These are phyloP conservation scores for Dacryopinax spathularia DNA, from an alignment of 768 basidiomycete species.

Conservation along the genomic window DNA sequence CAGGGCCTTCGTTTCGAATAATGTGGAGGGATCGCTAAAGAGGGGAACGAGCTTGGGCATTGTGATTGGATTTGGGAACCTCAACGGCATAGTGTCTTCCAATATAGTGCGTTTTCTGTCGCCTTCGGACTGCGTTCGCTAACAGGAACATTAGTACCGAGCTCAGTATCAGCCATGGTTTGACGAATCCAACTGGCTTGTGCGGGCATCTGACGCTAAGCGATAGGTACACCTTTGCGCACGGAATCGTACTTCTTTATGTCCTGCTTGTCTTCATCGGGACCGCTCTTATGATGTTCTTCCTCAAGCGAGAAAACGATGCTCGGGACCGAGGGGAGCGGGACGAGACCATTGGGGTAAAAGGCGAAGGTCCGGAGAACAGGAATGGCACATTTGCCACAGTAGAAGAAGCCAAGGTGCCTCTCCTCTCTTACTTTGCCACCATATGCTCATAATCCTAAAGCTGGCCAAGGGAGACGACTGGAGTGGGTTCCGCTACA, in stretches of 20 bases:
- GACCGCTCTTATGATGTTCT: slow-evolving; percentile 29
- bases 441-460: background rate
- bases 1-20: slow-evolving; percentile 61
- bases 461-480: slow-evolving; percentile 47
- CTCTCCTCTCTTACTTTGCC: background rate
- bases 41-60: slow-evolving; percentile 56
- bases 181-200: background rate
- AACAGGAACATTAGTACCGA: slow-evolving; percentile 32
- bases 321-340: slow-evolving; percentile 52
- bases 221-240: background rate
- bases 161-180: slow-evolving; percentile 54
- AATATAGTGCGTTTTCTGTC: slow-evolving; percentile 32
- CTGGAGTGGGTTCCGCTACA: slow-evolving; percentile 67
- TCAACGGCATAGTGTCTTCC: slow-evolving; percentile 61
- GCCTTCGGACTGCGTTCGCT: background rate
- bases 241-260: slow-evolving; percentile 35
- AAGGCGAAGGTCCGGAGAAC: slow-evolving; percentile 29
- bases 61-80: slow-evolving; percentile 45
- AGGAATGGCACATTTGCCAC: slow-evolving; percentile 20
- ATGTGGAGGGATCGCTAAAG: slow-evolving; percentile 63
- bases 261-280: slow-evolving; percentile 46
- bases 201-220: background rate
- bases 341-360: slow-evolving; percentile 46
- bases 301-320: slow-evolving; percentile 47
- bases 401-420: slow-evolving; percentile 47